Evolutionary conservation across 345 rosid genomes (phyloP).

Genomic region (Raphanus sativus): DNA sequence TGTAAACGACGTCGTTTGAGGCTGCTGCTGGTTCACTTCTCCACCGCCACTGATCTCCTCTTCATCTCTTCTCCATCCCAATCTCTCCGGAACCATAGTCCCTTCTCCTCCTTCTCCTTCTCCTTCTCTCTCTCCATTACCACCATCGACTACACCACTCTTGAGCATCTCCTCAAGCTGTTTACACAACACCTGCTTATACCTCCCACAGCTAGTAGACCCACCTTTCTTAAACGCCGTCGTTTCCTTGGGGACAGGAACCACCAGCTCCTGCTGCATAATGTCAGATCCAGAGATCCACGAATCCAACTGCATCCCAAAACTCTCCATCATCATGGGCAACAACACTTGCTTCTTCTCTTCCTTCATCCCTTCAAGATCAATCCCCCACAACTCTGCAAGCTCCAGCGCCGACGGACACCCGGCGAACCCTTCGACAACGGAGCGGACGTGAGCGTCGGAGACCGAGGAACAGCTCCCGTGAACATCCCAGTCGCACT

Average conservation of each 20-base stretch:
- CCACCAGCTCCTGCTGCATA: constrained; percentile 61
- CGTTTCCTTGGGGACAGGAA: constrained; percentile 61
- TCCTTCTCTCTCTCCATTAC: not conserved
- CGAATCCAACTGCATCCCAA: constrained; percentile 45
- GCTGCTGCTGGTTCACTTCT: constrained; percentile 18
- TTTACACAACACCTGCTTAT: constrained; percentile 54
- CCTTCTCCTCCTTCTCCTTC: too few relatives aligned
- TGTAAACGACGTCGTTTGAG: constrained; percentile 37
- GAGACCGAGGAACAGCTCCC: constrained; percentile 69
- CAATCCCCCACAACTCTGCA: constrained; percentile 61
- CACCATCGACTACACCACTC: constrained; percentile 33
- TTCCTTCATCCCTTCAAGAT: constrained; percentile 43
- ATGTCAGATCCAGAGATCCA: constrained; percentile 44
- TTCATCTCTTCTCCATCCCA: too few relatives aligned
- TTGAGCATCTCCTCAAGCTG: constrained; percentile 66
- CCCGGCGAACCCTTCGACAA: constrained; percentile 64
- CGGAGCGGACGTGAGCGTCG: constrained; percentile 60
- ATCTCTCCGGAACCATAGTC: too few relatives aligned
- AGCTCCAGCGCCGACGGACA: constrained; percentile 65
- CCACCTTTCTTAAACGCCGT: constrained; percentile 37
- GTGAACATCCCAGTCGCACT: constrained; percentile 76
- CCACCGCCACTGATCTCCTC: constrained; percentile 14
- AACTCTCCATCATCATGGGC: constrained; percentile 18
- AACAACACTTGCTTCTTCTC: constrained; percentile 6
- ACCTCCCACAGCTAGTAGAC: constrained; percentile 53